Evolutionary conservation across 805 yeast species (phyloP), one percentile per base, ranked within the genome.

Genomic region (Saccharomycopsis vini): DNA sequence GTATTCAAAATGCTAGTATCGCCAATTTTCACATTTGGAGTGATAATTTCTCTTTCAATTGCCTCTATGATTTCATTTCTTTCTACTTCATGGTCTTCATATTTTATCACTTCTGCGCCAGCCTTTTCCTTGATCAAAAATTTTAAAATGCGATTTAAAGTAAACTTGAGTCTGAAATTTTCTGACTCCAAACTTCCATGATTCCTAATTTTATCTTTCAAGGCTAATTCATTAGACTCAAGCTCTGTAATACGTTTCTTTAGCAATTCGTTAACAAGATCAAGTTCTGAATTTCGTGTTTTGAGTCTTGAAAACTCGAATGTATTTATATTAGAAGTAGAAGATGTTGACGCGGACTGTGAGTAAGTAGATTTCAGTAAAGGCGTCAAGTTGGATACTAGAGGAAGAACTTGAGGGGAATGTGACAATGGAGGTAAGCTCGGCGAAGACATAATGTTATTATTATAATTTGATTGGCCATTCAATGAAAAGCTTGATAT

Each of bases 231-330:
- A 10, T 35, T 36, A 4, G 19, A 12, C 20, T 90, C 96, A 51
- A 90, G 68, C 57, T 90, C 95, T 59, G 73, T 68, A 36, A 90
- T 85, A 52, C 95, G 75, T 5, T 90, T 75, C 53, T 85, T 75
- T 66, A 87, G 85, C 46, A 90, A 65, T 58, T 89, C 97, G 55
- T 88, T 89, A 33, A 90, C 95, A 35, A 89, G 68, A 59, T 90
- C 97, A 49, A 90, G 71, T 59, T 90, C 97, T 10, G 83, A 76
- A 19, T 89, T 85, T 46, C 94, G 70, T 0, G 95, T 85, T 51
- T 77, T 75, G 50, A 89, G 63, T 42, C 61, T 66, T 28, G 65
- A 64, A 18, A 62, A 54, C 30, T 64, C 68, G 15, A 19, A 33
- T 26, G 19, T 30, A 22, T 21, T 22, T 10, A 26, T 13, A n/a